Evolutionary conservation across 345 rosid species (phyloP), one percentile per base, ranked within the genome.

Genomic region (Murraya paniculata): DNA sequence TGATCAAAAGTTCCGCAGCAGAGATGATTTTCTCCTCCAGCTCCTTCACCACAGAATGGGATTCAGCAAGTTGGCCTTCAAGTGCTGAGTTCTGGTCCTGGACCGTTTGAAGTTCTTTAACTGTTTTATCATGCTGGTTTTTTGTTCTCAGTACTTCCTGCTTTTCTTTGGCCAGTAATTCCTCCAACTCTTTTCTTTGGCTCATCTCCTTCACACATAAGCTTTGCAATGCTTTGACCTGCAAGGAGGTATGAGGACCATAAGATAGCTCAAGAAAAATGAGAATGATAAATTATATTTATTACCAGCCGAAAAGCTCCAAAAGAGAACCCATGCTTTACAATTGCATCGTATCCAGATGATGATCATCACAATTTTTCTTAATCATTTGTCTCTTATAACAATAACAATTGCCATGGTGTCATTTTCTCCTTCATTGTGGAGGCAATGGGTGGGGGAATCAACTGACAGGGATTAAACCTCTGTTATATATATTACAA

Each of bases 11-110:
- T 64, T 88, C 88, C 82, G 91, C 95, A 18, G 98, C 98, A 27
- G 94, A 90, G 28, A 90, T 55, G 57, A 95, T 86, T 88, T 95
- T 95, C 85, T 88, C 94, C 84, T 94, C 97, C 81, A 89, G 87
- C 80, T 88, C 91, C 82, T 86, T 84, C 71, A 73, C 89, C 64
- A 35, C 58, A 68, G 71, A 64, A 77, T 79, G 81, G 28, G 91
- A 85, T 66, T 87, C 90, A n/a, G 81, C 74, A 53, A 87, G 64
- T 83, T 84, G 95, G 73, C 78, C 82, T 84, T 88, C 86, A 53
- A 92, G 86, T 61, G 33, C 78, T 59, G 74, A 83, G 77, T 78
- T 93, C 74, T 90, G 91, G 77, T 82, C 87, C 65, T 83, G 86
- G 76, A 90, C 91, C 38, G 65, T 70, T 75, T 77, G 89, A 60